These are phyloP conservation scores for Leccinum rimulosum DNA, from an alignment of 768 basidiomycete species.

Conservation along the genomic window DNA sequence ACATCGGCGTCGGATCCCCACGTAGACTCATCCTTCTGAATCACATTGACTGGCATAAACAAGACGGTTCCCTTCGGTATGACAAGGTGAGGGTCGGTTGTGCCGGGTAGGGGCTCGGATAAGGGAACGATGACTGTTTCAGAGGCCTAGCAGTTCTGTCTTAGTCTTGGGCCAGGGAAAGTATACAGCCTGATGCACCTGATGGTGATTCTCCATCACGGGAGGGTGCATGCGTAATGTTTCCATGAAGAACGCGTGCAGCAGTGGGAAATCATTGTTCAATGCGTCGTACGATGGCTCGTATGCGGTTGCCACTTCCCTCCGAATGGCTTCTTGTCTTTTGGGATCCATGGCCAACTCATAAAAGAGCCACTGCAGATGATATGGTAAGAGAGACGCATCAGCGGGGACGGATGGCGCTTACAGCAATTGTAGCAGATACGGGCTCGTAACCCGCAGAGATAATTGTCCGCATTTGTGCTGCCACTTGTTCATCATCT, in stretches of 20 bases:
- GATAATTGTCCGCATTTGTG: constrained; percentile 62
- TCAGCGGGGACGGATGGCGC: constrained; percentile 1
- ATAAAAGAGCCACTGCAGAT: constrained; percentile 60
- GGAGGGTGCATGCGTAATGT: constrained; percentile 61
- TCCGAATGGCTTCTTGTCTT: constrained; percentile 55
- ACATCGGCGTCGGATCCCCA: constrained; percentile 61
- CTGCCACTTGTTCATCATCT: constrained; percentile 49
- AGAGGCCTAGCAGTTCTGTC: constrained; percentile 37
- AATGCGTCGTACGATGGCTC: constrained; percentile 53
- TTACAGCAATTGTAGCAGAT: constrained; percentile 36
- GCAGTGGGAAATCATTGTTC: constrained; percentile 47
- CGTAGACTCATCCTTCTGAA: constrained; percentile 47
- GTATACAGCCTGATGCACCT: constrained; percentile 32
- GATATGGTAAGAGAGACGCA: constrained; percentile 5
- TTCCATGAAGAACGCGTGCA: constrained; percentile 63
- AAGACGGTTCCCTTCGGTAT: constrained; percentile 58
- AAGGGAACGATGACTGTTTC: constrained; percentile 55
- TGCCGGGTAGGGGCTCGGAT: constrained; percentile 47
- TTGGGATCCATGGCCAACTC: constrained; percentile 52
- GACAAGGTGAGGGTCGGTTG: constrained; percentile 40
- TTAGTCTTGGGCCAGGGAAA: constrained; percentile 6
- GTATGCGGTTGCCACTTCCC: constrained; percentile 45
- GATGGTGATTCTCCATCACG: constrained; percentile 64
- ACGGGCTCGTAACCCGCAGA: constrained; percentile 51
- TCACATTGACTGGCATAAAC: constrained; percentile 54